Conservation (phyloP, 805 yeast species). For the Candida fluviatilis region DNA sequence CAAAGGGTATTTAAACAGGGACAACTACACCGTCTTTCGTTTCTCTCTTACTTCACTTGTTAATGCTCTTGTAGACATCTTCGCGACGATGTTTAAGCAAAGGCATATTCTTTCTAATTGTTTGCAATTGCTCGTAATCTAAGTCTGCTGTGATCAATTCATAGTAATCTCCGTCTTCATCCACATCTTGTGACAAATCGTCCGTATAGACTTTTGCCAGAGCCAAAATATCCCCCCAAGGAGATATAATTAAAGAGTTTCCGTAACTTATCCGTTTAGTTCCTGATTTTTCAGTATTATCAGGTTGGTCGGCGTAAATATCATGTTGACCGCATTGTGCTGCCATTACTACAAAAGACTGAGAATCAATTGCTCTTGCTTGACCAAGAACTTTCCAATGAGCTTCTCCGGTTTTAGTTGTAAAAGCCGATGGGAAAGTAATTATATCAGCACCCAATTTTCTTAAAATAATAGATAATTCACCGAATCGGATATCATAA, state of each 20-base stretch:
- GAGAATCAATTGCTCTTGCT: slow-evolving; percentile 86
- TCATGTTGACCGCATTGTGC: slow-evolving; percentile 83
- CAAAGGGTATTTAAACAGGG: too few species aligned
- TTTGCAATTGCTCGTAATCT: slow-evolving; percentile 46
- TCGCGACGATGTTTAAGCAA: slow-evolving; percentile 68
- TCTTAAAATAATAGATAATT: slow-evolving; percentile 62
- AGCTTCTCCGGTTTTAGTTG: slow-evolving; percentile 83
- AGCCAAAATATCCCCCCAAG: slow-evolving; percentile 81
- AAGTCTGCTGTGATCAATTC: slow-evolving; percentile 60
- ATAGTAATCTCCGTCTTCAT: slow-evolving; percentile 33
- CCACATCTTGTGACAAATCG: slow-evolving; percentile 14
- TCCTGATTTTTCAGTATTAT: slow-evolving; percentile 14
- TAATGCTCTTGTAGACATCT: slow-evolving; percentile 46
- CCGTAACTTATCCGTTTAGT: slow-evolving; percentile 73
- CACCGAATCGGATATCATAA: slow-evolving; percentile 87
- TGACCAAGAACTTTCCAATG: slow-evolving; percentile 83
- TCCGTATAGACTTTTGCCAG: slow-evolving; percentile 34
- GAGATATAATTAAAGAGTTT: slow-evolving; percentile 81
- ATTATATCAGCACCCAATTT: slow-evolving; percentile 70
- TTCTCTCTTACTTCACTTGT: too few species aligned
- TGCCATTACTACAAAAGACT: slow-evolving; percentile 82
- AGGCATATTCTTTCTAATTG: slow-evolving; percentile 70
- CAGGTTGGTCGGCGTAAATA: slow-evolving; percentile 36
- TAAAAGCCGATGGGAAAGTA: slow-evolving; percentile 90
- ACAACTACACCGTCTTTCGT: too few species aligned